Conservation (phyloP, 2,329 filamentous ascomycete species). For the Aspergillus tamarii region DNA sequence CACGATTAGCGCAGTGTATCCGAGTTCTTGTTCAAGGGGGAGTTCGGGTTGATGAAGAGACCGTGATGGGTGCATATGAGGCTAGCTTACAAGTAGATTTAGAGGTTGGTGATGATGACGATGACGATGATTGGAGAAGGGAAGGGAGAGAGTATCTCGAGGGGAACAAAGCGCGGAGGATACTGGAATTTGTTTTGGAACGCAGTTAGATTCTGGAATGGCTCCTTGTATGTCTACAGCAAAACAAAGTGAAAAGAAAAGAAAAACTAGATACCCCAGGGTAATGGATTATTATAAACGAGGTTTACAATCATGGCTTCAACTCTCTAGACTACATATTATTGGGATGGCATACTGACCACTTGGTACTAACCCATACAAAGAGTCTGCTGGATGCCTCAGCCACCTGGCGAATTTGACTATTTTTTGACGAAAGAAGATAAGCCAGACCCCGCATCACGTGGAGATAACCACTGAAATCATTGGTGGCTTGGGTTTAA, state of each 20-base stretch:
- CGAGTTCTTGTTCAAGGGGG: conserved; percentile 80
- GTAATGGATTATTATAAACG: neutral
- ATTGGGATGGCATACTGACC: neutral
- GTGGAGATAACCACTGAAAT: conserved; percentile 18
- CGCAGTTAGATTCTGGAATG: conserved; percentile 11
- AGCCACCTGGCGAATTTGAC: neutral
- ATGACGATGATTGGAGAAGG: conserved; percentile 33
- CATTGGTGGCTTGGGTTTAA: conserved; percentile 16
- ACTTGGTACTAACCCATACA: neutral
- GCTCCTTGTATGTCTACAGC: conserved; percentile 1
- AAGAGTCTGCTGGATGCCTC: neutral
- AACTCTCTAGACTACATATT: neutral
- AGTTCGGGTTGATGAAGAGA: conserved; percentile 86
- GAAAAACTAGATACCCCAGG: conserved; percentile 14
- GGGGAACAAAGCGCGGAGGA: conserved; percentile 42
- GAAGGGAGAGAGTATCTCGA: conserved; percentile 49
- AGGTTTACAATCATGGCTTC: neutral
- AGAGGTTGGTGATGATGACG: conserved; percentile 44
- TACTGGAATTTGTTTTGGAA: conserved; percentile 37
- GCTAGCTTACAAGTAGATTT: conserved; percentile 72
- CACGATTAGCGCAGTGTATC: conserved; percentile 78
- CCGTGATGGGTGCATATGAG: conserved; percentile 79
- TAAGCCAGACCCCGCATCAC: conserved; percentile 27
- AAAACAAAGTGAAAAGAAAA: neutral
- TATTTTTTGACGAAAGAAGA: conserved; percentile 5